Evolutionary conservation across 371 early-diverging fungal genomes (phyloP), one percentile per base, ranked within the genome.

Genomic region (Catenaria anguillulae): DNA sequence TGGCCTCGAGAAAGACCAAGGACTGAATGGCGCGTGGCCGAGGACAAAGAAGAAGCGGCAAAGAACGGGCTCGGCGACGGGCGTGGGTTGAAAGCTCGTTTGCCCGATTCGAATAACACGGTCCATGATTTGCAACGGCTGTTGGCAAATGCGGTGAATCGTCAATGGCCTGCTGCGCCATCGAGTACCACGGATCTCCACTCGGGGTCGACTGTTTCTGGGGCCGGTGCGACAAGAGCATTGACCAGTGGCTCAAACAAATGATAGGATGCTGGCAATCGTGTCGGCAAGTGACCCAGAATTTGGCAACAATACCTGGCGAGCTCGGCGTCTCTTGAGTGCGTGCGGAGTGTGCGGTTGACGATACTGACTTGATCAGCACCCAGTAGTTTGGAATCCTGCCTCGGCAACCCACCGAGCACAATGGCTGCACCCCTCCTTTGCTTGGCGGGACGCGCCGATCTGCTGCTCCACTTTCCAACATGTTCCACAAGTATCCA

Each of bases 21-120:
- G 94, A 88, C 70, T 93, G 92, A 61, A 96, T 81, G 0, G 93
- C 96, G 92, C 83, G 70, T 96, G 97, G 0, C 97, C 97, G 26
- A 90, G 86, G 26, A 93, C 74, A 64, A 96, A 97, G 42, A 92
- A 70, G 10, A 97, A 72, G 1, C 45, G 40, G 43, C 17, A 6
- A 15, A 58, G 31, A 10, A 17, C 40, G 40, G 10, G 40, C 8
- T 36, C 34, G 17, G 24, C 6, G 24, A 43, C 34, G 8, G 6
- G 31, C 34, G 43, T 45, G 4, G 40, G 40, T 35, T 61, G 86
- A 82, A 23, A 85, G 77, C 24, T 76, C 70, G 31, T 40, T 61
- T 0, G 91, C 77, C 62, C 84, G 75, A 33, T 66, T 58, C 79
- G 77, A 56, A 97, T 79, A 12, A 95, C 77, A 17, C 84, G 81